Conservation (phyloP, 345 rosid genomes). For the Citrus australasica region DNA sequence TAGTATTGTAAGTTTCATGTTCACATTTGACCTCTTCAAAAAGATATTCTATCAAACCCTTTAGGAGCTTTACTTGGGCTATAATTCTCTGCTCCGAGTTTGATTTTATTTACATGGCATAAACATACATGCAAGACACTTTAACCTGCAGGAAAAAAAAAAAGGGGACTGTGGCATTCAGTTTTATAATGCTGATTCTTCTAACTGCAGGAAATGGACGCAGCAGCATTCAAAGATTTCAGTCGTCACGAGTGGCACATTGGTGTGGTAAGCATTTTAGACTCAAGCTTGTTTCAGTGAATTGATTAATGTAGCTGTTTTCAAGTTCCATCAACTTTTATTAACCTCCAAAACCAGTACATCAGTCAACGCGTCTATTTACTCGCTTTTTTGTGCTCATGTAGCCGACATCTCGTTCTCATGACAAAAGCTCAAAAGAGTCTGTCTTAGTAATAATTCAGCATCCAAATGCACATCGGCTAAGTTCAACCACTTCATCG, state of each 20-base stretch:
- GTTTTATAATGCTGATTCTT: slow-evolving; percentile 2
- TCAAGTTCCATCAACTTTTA: neutral
- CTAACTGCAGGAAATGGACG: slow-evolving; percentile 81
- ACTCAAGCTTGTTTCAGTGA: neutral
- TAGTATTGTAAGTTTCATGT: slow-evolving; percentile 55
- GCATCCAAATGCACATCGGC: slow-evolving; percentile 50
- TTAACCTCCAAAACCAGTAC: neutral
- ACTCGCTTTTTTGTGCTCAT: slow-evolving; percentile 3
- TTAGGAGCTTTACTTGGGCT: neutral
- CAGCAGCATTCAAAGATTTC: slow-evolving; percentile 65
- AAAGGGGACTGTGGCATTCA: neutral
- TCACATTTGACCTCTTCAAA: neutral
- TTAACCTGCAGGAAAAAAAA: neutral
- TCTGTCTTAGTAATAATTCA: slow-evolving; percentile 66
- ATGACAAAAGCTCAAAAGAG: slow-evolving; percentile 38
- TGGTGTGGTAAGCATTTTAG: slow-evolving; percentile 62
- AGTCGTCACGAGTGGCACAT: slow-evolving; percentile 78
- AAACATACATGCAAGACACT: neutral
- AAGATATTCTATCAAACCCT: neutral
- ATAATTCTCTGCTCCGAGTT: neutral
- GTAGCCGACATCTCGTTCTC: slow-evolving; percentile 57
- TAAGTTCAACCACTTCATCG: slow-evolving; percentile 3
- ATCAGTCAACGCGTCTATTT: slow-evolving; percentile 3
- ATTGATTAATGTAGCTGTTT: neutral
- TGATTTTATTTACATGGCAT: neutral